phyloP scores from a whole-genome alignment of 2,329 filamentous ascomycete species.

The Microthyrium microscopicum region DNA sequence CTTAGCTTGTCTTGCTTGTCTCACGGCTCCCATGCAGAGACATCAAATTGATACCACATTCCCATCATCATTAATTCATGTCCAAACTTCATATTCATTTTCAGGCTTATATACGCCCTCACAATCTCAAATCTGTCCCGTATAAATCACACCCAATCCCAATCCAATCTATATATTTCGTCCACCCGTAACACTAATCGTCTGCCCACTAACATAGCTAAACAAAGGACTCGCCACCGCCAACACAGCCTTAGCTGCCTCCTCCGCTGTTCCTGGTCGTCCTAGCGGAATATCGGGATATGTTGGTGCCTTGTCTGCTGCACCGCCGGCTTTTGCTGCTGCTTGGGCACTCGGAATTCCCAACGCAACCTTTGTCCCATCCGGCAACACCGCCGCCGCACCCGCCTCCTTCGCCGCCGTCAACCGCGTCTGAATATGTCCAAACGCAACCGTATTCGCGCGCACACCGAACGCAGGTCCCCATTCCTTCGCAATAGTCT shows the following conservation, averaged over 20 bases:
- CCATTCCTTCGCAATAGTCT: constrained; percentile 86
- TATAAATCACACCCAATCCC: too few relatives aligned
- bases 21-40: too few relatives aligned
- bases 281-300: constrained; percentile 62
- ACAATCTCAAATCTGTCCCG: too few relatives aligned
- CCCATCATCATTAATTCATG: too few relatives aligned
- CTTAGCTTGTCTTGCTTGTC: too few relatives aligned
- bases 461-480: constrained; percentile 68
- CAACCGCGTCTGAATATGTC: constrained; percentile 61
- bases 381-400: constrained; percentile 59
- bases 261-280: constrained; percentile 58
- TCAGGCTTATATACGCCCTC: too few relatives aligned
- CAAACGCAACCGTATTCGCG: constrained; percentile 72
- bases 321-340: constrained; percentile 20
- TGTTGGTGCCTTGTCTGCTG: constrained; percentile 12
- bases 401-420: constrained; percentile 76
- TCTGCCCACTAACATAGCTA: constrained; percentile 74
- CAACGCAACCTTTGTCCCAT: constrained; percentile 38
- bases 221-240: constrained; percentile 70
- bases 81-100: too few relatives aligned
- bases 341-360: constrained; percentile 28
- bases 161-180: constrained; percentile 34
- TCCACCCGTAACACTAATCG: constrained; percentile 71
- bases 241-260: constrained; percentile 63
- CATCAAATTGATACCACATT: too few relatives aligned